Evolutionary conservation across 2,329 filamentous ascomycete genomes (phyloP).

Genomic region (Podosphaera aphanis): DNA sequence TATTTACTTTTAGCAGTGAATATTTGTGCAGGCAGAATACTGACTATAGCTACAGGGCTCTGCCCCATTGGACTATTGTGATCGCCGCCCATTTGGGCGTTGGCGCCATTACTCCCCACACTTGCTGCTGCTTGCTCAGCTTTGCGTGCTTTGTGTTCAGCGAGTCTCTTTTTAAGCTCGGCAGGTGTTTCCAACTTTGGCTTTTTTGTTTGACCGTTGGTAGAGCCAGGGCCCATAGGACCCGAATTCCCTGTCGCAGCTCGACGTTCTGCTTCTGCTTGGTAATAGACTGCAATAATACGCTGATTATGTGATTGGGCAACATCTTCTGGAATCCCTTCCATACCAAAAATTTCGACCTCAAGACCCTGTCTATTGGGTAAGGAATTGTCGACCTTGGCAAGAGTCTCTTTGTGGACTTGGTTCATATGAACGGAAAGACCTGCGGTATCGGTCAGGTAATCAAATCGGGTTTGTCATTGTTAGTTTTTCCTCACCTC

Average conservation of each 20-base stretch:
- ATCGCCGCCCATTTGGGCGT: conserved; percentile 21
- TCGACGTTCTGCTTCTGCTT: conserved; percentile 61
- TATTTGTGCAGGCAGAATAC: conserved; percentile 15
- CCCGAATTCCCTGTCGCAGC: conserved; percentile 65
- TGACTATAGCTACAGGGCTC: conserved; percentile 33
- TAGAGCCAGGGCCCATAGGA: conserved; percentile 28
- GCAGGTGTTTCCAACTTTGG: conserved; percentile 50
- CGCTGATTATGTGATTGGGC: conserved; percentile 64
- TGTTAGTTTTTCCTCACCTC: conserved; percentile 34
- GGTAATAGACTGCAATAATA: conserved; percentile 67
- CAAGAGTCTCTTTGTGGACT: conserved; percentile 84
- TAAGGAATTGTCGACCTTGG: conserved; percentile 75
- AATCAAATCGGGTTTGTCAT: neutral
- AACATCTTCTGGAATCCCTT: conserved; percentile 77
- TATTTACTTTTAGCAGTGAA: conserved; percentile 4
- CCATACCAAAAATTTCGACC: conserved; percentile 95
- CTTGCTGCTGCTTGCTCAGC: conserved; percentile 28
- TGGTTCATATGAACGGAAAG: conserved; percentile 94
- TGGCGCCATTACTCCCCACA: conserved; percentile 31
- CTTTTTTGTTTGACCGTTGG: conserved; percentile 46
- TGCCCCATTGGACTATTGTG: conserved; percentile 26
- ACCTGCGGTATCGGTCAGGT: conserved; percentile 27
- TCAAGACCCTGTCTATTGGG: conserved; percentile 67
- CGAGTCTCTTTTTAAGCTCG: conserved; percentile 59
- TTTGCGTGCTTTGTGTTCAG: conserved; percentile 49